Evolutionary conservation across 208 protist genomes (phyloP), one percentile per base, ranked within the genome.

Genomic region (Herpetomonas samuelpessoai): DNA sequence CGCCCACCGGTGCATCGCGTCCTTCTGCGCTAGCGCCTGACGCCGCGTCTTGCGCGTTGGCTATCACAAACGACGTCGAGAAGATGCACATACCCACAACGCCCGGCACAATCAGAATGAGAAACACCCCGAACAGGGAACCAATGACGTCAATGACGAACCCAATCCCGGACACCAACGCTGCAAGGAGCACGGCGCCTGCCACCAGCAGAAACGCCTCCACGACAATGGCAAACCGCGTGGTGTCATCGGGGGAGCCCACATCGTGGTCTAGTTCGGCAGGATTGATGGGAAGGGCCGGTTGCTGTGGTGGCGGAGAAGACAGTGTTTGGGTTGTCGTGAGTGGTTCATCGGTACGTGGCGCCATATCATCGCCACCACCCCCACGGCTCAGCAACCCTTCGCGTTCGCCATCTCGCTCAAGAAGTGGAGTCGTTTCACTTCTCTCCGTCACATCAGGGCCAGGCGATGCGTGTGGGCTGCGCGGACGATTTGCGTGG

Each of bases 71-170:
- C 3, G 29, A 35, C 0, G 65, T 66, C 3, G 79, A 84, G 39
- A 84, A 86, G 39, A 79, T 50, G 50, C 68, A 79, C 74, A 76
- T 76, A 10, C 71, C 79, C 53, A 84, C 72, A 10, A 85, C 59
- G 0, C 80, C 77, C 24, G 84, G 84, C 0, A 55, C 65, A n/a
- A 78, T 83, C 41, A 87, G 71, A 57, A 91, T 83, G 31, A 87
- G 49, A 58, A 83, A 79, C 25, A 80, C 63, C 35, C 80, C 78
- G 57, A 85, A 81, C 12, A 91, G 61, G 0, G 75, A 76, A 35
- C 84, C 84, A 22, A 86, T 55, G 26, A 91, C 58, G 55, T 81
- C 71, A 65, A 91, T 91, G 30, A 86, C 77, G 46, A 87, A 71
- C 21, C 66, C 70, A 31, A 91, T 91, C 25, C 84, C 84, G 2